Evolutionary conservation across 805 yeast genomes (phyloP), one percentile per base, ranked within the genome.

Genomic region (Millerozyma acaciae): DNA sequence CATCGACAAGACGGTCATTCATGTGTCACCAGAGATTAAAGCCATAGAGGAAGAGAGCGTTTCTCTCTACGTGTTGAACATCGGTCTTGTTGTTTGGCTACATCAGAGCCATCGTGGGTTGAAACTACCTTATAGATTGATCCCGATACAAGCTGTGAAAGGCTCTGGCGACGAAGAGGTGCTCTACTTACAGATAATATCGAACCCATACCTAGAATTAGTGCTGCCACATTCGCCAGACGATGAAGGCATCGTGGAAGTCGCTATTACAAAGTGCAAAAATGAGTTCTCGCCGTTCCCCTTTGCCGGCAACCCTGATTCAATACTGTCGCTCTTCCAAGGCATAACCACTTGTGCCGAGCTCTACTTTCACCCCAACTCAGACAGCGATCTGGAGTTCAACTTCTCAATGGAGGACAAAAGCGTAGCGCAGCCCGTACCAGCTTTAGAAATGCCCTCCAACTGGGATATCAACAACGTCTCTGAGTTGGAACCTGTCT

Each of bases 51-150:
- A 31, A 20, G 9, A 34, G 3, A 31, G 34, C 9, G 47, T 55
- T 12, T 39, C 57, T 4, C 30, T 65, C n/a, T 63, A 40, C 35
- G 63, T 63, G 18, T 47, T 65, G 33, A 64, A 64, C 44, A 53
- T 61, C 7, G 44, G 51, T 35, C 34, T 65, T 18, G 34, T 65
- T 12, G 31, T 65, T 10, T 64, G 68, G 65, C 46, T 54, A 27
- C 33, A 37, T 14, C 20, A 16, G 9, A 20, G 34, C 5, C 33
- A 39, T 10, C 18, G 35, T 10, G 71, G 70, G 2, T 34, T 63
- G 17, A 65, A 57, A 39, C 21, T 62, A 8, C 60, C 68, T 8
- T 65, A 65, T 45, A 60, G 55, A 25, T 41, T 43, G 19, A 50
- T 65, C 1, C 43, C 53, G 8, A 38, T 65, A 21, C 66, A 59